Percentiles rank a stretch among this genome's conserved stretches.
Conservation (phyloP, 192 early-diverging fungal species). For the Backusella circina region DNA sequence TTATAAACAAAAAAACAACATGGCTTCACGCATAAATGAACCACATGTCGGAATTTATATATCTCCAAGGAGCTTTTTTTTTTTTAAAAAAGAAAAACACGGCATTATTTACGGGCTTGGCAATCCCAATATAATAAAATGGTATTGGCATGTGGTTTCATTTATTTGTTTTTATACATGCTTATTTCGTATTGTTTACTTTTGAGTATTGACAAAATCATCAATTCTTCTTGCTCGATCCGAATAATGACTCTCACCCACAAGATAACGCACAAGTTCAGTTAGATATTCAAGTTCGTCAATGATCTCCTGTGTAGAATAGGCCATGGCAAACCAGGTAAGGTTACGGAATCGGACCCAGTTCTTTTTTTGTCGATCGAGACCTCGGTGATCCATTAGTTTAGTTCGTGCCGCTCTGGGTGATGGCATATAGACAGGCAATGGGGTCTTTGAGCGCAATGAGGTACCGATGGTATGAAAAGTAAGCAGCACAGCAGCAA, state of each 20-base stretch:
- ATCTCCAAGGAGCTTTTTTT: not conserved
- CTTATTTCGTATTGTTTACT: not conserved
- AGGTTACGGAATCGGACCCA: constrained; percentile 29
- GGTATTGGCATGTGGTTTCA: not conserved
- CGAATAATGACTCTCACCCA: constrained; percentile 28
- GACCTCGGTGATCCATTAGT: constrained; percentile 25
- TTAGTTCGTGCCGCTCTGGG: constrained; percentile 39
- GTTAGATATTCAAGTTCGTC: constrained; percentile 36
- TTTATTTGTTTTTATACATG: not conserved
- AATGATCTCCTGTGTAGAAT: constrained; percentile 37
- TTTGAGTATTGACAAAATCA: not conserved
- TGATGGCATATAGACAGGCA: constrained; percentile 70
- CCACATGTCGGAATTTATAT: not conserved
- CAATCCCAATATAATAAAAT: not conserved
- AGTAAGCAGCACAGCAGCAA: constrained; percentile 59
- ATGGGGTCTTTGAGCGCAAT: constrained; percentile 64
- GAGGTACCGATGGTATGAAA: constrained; percentile 73
- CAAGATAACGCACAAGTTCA: constrained; percentile 27
- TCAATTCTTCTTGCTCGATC: constrained; percentile 20
- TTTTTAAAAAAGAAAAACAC: not conserved
- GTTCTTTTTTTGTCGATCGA: not conserved
- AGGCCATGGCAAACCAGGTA: constrained; percentile 37
- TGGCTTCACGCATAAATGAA: not conserved
- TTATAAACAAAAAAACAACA: not conserved
- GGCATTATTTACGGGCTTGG: not conserved